Base-by-base conservation (phyloP, 2,329 filamentous ascomycete species). In the Furcasterigmium sp. region DNA sequence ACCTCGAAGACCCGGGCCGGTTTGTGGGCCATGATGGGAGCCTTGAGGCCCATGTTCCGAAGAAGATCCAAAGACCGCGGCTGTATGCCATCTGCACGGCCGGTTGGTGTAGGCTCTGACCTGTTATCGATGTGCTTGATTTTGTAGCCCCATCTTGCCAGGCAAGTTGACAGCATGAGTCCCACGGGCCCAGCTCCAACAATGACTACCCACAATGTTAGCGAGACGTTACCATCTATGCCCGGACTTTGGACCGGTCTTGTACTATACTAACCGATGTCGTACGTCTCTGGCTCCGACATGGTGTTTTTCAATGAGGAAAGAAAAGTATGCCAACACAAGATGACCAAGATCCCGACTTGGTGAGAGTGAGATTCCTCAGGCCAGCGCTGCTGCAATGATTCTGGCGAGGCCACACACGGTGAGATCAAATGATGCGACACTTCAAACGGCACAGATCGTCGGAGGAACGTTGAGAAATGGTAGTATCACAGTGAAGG, bases 91-190 rank as follows among this genome's bases (percentile, higher is more conserved):
- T 95, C 90, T 44, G 90, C 91, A 51, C 90, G 86, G 42, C 90
- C 90, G 17, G 89, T 95, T 3, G 80, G 59, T 11, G 90, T 95
- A 14, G 90, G 90, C 56, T 91, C 86, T 3, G 88, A 74, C 46
- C 90, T 78, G 66, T 94, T 95, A 68, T 95, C 91, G 58, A 95
- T 89, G 67, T 95, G 89, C 72, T 91, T 95, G 64, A 96, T 88
- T 63, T 82, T 89, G 73, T 95, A 96, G 17, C 91, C 91, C 88
- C 90, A 95, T 69, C 90, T 77, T 47, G 88, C 87, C 48, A 96
- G 77, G 60, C 87, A 91, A 23, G 90, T 90, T 8, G 89, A 93
- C 19, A 95, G 76, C 67, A 94, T 83, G 45, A 95, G 78, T 43
- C 91, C 91, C 32, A 91, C 89, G 4, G 91, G 91, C 14, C 91